phyloP scores from a whole-genome alignment of 1,284 basidiomycete species.

The Naganishia sp. region DNA sequence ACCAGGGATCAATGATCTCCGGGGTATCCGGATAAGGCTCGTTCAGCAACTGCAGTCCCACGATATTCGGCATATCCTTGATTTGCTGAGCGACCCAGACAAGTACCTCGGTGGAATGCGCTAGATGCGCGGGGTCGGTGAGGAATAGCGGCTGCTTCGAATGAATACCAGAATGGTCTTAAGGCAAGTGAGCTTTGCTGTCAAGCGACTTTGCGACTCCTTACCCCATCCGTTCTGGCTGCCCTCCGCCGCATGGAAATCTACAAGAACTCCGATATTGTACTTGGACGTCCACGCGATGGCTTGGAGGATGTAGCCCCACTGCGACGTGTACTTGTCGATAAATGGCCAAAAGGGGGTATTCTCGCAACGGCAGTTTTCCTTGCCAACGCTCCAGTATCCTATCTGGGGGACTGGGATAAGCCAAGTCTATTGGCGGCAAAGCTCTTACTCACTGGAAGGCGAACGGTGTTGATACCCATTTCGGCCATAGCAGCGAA shows the following conservation, averaged over 20 bases:
- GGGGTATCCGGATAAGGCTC: conserved; percentile 58
- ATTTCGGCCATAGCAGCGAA: conserved; percentile 54
- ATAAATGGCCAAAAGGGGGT: conserved; percentile 29
- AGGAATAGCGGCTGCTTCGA: conserved; percentile 8
- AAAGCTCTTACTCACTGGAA: conserved; percentile 54
- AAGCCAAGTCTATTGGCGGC: neutral
- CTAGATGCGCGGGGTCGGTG: neutral
- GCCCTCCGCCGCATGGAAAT: conserved; percentile 71
- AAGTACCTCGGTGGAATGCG: conserved; percentile 61
- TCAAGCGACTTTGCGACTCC: neutral
- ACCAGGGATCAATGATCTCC: conserved; percentile 10
- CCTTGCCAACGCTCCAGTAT: conserved; percentile 43
- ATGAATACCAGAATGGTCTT: conserved; percentile 66
- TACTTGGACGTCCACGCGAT: conserved; percentile 68
- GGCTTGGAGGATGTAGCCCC: conserved; percentile 60
- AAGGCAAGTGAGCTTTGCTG: too few species aligned
- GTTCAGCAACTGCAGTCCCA: conserved; percentile 75
- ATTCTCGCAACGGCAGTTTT: conserved; percentile 28
- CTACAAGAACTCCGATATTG: conserved; percentile 71
- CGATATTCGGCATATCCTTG: conserved; percentile 67
- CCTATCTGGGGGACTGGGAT: conserved; percentile 39
- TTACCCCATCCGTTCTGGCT: conserved; percentile 40
- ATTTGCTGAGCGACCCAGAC: conserved; percentile 63
- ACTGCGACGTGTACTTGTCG: conserved; percentile 61
- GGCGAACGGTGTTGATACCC: conserved; percentile 71